Evolutionary conservation across 2,329 filamentous ascomycete genomes (phyloP).

Genomic region (Epichloe coenophiala): DNA sequence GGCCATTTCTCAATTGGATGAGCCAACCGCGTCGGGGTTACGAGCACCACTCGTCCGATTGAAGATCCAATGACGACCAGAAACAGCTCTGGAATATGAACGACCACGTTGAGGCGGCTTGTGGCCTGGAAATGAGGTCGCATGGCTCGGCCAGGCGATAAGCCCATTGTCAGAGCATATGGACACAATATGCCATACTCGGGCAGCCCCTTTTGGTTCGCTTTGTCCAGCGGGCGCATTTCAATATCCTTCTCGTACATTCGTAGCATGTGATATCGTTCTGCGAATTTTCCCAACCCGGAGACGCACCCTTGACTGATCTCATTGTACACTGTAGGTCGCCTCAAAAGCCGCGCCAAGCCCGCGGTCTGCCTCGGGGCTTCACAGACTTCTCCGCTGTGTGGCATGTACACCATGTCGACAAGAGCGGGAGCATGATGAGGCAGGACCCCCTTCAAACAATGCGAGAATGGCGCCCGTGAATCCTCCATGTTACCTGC

Average conservation of each 20-base stretch:
- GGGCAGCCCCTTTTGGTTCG: conserved; percentile 6
- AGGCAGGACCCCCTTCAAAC: neutral
- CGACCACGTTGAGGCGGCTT: conserved; percentile 41
- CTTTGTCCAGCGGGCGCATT: conserved; percentile 22
- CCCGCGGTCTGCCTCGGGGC: conserved; percentile 6
- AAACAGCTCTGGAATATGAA: conserved; percentile 55
- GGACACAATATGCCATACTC: conserved; percentile 21
- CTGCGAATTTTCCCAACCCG: conserved; percentile 3
- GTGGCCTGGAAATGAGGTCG: conserved; percentile 19
- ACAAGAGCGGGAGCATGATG: conserved; percentile 3
- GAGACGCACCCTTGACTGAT: neutral
- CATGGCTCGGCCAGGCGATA: conserved; percentile 10
- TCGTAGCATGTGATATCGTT: conserved; percentile 28
- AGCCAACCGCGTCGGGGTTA: conserved; percentile 36
- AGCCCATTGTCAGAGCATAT: conserved; percentile 15
- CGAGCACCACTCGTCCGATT: conserved; percentile 50
- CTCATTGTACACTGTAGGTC: conserved; percentile 8
- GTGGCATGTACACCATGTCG: conserved; percentile 24
- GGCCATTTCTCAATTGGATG: conserved; percentile 9
- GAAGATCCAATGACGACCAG: conserved; percentile 54
- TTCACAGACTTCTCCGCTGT: conserved; percentile 13
- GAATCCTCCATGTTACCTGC: neutral
- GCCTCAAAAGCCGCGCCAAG: conserved; percentile 12
- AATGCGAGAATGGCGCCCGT: neutral
- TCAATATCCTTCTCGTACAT: conserved; percentile 36